phyloP scores from a whole-genome alignment of 176 grass and related monocot species.

The Rhipidocladum racemiflorum region DNA sequence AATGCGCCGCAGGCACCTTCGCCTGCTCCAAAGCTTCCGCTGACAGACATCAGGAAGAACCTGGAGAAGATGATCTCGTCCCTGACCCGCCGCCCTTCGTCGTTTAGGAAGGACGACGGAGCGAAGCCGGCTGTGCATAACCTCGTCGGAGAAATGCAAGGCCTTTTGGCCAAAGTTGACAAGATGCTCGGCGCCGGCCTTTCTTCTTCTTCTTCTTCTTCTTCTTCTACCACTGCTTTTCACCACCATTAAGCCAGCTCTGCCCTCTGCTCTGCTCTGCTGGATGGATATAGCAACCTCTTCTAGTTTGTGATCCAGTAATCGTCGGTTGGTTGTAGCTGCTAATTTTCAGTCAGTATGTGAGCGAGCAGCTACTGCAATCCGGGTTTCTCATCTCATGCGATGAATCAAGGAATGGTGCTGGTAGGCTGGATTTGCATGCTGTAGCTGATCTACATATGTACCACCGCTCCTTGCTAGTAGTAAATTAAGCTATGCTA shows the following conservation, averaged over 20 bases:
- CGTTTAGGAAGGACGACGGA: background rate
- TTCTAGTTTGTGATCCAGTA: background rate
- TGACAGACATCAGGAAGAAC: slow-evolving; percentile 63
- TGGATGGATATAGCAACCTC: background rate
- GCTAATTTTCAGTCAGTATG: background rate
- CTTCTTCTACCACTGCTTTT: slow-evolving; percentile 4
- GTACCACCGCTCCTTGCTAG: background rate
- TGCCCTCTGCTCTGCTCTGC: background rate
- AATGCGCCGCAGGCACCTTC: background rate
- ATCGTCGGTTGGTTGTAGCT: background rate
- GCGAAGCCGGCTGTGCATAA: slow-evolving; percentile 19
- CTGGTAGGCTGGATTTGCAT: background rate
- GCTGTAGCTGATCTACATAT: background rate
- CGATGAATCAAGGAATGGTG: background rate
- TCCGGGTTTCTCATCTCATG: background rate
- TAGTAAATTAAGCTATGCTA: background rate
- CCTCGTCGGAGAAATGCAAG: slow-evolving; percentile 59
- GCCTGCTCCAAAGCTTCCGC: slow-evolving; percentile 30
- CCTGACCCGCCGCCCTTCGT: slow-evolving; percentile 9
- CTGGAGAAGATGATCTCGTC: slow-evolving; percentile 73
- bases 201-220: background rate
- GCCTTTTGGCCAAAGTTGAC: slow-evolving; percentile 77
- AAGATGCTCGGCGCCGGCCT: slow-evolving; percentile 35
- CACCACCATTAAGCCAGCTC: background rate
- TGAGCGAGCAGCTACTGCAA: too few species aligned